These are phyloP conservation scores for Chrysophaeum taylorii DNA, from an alignment of 352 stramenopile genomes.

Conservation along the genomic window DNA sequence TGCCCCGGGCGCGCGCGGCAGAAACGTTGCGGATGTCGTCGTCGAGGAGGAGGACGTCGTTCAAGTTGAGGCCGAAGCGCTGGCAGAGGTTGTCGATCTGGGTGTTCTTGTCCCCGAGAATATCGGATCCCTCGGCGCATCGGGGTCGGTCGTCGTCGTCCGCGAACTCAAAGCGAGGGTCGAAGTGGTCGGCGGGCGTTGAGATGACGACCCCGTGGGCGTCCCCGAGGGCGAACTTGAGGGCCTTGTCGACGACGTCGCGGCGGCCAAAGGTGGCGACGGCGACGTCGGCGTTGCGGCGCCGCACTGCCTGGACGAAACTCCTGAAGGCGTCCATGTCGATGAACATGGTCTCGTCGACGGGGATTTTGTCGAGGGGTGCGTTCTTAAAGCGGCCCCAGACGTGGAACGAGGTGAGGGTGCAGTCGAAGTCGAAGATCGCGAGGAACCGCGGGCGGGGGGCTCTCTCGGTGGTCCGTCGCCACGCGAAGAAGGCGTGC, in stretches of 20 bases:
- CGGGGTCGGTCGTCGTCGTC: not conserved
- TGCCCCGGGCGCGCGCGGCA: not conserved
- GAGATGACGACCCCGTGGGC: not conserved
- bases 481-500: too few species aligned
- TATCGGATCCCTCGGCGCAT: constrained; percentile 2
- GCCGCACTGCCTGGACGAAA: not conserved
- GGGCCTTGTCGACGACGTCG: constrained; percentile 7
- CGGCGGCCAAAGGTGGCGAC: constrained; percentile 3
- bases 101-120: constrained; percentile 9
- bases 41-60: too few species aligned
- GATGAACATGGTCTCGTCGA: not conserved
- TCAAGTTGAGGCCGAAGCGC: too few species aligned
- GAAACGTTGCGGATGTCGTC: not conserved
- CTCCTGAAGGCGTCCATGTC: not conserved
- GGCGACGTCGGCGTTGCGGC: not conserved
- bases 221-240: not conserved
- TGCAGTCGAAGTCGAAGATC: constrained; percentile 13
- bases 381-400: not conserved
- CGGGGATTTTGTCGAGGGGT: not conserved
- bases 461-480: too few species aligned
- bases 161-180: not conserved
- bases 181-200: not conserved
- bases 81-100: too few species aligned
- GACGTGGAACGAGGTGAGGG: not conserved
- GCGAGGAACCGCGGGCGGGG: too few species aligned